Base-by-base conservation (phyloP, 352 stramenopile species). In the Globisporangium solare region DNA sequence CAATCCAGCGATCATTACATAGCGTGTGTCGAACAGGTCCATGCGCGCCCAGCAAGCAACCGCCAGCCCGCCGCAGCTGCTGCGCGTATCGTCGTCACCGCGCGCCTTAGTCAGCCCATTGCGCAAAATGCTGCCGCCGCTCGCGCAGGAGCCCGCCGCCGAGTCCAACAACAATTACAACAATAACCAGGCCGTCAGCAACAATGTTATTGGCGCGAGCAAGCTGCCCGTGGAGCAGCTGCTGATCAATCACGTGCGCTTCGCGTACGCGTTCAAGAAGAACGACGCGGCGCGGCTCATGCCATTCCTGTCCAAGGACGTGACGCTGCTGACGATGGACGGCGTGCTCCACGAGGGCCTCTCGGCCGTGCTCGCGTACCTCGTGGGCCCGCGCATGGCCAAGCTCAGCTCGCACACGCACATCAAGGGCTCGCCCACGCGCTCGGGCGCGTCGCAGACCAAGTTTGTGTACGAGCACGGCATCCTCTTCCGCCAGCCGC, bases 401-500 rank as follows among this genome's bases (percentile, higher is more conserved):
- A 88, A 92, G 49, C 58, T 89, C 47, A 89, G 79, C 64, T 59
- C 67, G 24, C 79, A 86, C 40, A 53, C 89, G 56, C 76, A 77
- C 64, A 61, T 89, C 51, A 88, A 88, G 53, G 80, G 75, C 50
- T 73, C 67, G 13, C 73, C 77, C n/a, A 66, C 70, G 32, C 68
- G 73, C 53, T 73, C 74, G 8, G 71, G 71, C 2, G 15, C 61
- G n/a, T 71, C 56, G 50, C 79, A 90, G 62, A 81, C 80, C n/a
- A 74, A 68, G 41, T 88, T 89, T 46, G 66, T 89, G 14, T 90
- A 89, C 64, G 79, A 92, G 49, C 73, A 87, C 57, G 83, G 83
- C 10, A 60, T 88, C 12, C 61, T 90, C 20, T 88, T 91, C 64
- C 74, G 78, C 45, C 66, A 89, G 48, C 67, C 77, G 32, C 63